Evolutionary conservation across 345 rosid genomes (phyloP).

Genomic region (Schrenkiella parvula): DNA sequence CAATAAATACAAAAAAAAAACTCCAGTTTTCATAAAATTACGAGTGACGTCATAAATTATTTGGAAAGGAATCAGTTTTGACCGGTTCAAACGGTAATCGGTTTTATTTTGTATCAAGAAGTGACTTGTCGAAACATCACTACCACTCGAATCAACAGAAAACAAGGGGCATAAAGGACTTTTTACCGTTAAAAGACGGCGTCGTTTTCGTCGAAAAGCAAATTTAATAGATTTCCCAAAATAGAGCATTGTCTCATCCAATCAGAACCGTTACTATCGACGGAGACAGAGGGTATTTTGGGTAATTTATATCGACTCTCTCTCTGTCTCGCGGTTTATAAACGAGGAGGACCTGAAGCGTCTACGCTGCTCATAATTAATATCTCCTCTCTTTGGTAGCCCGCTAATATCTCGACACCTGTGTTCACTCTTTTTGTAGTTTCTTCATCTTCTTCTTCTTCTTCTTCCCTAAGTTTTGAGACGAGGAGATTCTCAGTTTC

Average conservation of each 20-base stretch:
- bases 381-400: neutral
- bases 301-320: neutral
- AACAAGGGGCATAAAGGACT: constrained; percentile 4
- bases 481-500: constrained; percentile 28
- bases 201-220: constrained; percentile 35
- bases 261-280: constrained; percentile 23
- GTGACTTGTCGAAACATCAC: constrained; percentile 31
- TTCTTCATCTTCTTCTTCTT: constrained; percentile 1
- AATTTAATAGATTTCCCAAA: constrained; percentile 20
- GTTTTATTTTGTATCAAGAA: neutral
- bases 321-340: constrained; percentile 18
- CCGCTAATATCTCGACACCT: constrained; percentile 29
- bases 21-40: neutral
- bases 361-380: constrained; percentile 16
- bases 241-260: constrained; percentile 32
- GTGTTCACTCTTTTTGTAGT: neutral
- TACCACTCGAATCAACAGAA: constrained; percentile 20
- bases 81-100: constrained; percentile 29
- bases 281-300: constrained; percentile 20
- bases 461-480: neutral
- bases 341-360: constrained; percentile 25
- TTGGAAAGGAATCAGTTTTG: neutral
- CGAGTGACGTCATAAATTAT: neutral
- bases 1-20: neutral
- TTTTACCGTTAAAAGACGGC: neutral